Evolutionary conservation across 2,329 filamentous ascomycete genomes (phyloP), one percentile per base, ranked within the genome.

Genomic region (Rhynchosporium secalis): DNA sequence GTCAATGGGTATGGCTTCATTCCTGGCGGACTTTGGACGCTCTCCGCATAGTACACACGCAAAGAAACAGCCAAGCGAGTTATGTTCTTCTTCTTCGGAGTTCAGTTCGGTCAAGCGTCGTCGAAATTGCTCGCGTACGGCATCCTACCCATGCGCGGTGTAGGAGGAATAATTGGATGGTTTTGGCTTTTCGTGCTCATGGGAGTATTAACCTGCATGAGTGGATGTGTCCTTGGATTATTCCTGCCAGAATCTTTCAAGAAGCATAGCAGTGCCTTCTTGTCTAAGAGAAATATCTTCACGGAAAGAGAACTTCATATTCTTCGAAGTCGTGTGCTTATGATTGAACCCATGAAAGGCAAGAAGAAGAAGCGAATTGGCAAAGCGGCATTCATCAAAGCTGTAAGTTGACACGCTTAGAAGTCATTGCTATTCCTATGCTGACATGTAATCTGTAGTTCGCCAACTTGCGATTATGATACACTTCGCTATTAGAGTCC

Each of bases 11-110:
- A 78, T 33, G 81, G 81, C 4, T 79, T 84, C 57, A 81, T 83
- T 62, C 83, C 83, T 0, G 81, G 81, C 28, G 77, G 83, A 15
- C 77, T 83, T 28, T 86, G 83, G 69, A 83, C 86, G 57, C 75
- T 87, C 4, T 84, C 82, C 0, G 85, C 85, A 77, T 88, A 84
- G 84, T 88, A 87, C 63, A 84, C 82, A 61, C 77, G 82, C 9
- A 78, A 82, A 48, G 84, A 87, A 69, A 76, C 81, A 48, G 83
- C 85, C 58, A 85, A 81, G 62, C 77, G 84, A 9, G 81, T 86
- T 48, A 82, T 83, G 3, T 76, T 87, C 4, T 87, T 87, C 70
- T 87, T 83, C 69, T 83, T 80, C 46, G 83, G 81, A 26, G 82
- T 82, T 1, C 80, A 81, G 8, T 73, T 86, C 12, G 83, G 85